Conservation (phyloP, 73 alveolate species). For the Tetrahymena elliotti region DNA sequence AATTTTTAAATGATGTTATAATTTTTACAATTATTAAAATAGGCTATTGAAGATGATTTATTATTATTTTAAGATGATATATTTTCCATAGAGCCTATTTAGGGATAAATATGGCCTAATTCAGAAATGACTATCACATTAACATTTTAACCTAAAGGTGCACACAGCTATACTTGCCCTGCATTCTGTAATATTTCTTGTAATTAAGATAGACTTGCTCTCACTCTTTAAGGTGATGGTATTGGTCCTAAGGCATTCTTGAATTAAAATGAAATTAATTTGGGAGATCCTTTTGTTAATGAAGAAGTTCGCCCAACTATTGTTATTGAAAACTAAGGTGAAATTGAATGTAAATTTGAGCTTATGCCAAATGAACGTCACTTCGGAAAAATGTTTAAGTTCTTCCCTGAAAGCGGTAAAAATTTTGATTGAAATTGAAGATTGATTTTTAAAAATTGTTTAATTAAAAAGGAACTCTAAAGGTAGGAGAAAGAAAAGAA, state of each 20-base stretch:
- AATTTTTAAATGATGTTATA: no score
- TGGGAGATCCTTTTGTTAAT: conserved; percentile 92
- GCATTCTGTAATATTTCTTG: conserved; percentile 96
- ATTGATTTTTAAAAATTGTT: background rate
- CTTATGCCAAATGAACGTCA: conserved; percentile 42
- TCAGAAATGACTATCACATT: conserved; percentile 95
- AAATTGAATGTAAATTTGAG: conserved; percentile 53
- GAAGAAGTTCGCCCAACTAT: conserved; percentile 63
- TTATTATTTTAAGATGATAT: conserved; percentile 98
- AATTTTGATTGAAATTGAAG: background rate
- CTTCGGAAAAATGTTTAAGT: conserved; percentile 49
- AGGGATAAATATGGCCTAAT: conserved; percentile 99
- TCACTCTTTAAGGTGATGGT: conserved; percentile 97
- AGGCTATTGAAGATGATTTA: conserved; percentile 96
- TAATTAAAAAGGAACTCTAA: conserved; percentile 44
- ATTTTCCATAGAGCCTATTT: conserved; percentile 95
- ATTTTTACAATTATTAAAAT: no score
- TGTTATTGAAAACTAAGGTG: conserved; percentile 74
- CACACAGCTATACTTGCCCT: conserved; percentile 84
- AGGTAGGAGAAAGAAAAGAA: conserved; percentile 77
- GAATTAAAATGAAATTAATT: conserved; percentile 74
- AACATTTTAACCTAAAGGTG: conserved; percentile 95
- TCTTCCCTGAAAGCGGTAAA: conserved; percentile 34
- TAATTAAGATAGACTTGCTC: conserved; percentile 96
- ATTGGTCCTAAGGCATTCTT: conserved; percentile 98